Evolutionary conservation across 805 yeast species (phyloP).

Genomic region (Saccharomycopsis olivae): DNA sequence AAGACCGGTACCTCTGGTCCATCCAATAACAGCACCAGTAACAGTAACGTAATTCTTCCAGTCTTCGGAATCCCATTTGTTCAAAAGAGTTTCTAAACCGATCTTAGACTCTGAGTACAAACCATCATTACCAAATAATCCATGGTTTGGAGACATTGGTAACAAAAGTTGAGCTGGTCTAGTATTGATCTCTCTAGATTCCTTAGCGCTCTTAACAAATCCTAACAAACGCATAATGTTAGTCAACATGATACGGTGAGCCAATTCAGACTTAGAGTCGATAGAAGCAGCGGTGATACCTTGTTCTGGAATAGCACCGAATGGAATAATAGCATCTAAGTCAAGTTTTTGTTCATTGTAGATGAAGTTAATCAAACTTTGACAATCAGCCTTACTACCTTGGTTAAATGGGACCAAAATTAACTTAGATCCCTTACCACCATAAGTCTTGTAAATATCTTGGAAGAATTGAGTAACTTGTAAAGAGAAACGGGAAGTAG

Average conservation of each 20-base stretch:
- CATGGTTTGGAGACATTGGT: slow-evolving; percentile 98
- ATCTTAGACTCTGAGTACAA: slow-evolving; percentile 95
- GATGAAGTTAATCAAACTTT: slow-evolving; percentile 73
- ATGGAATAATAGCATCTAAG: slow-evolving; percentile 90
- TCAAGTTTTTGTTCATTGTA: slow-evolving; percentile 78
- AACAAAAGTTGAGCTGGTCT: slow-evolving; percentile 97
- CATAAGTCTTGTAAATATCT: slow-evolving; percentile 81
- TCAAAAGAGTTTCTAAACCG: slow-evolving; percentile 89
- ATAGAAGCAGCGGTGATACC: slow-evolving; percentile 91
- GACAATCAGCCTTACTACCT: slow-evolving; percentile 91
- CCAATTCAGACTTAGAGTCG: slow-evolving; percentile 92
- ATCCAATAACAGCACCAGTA: slow-evolving; percentile 98
- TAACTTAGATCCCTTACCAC: slow-evolving; percentile 85
- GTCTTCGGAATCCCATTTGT: slow-evolving; percentile 97
- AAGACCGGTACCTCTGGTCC: slow-evolving; percentile 99
- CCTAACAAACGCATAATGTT: slow-evolving; percentile 90
- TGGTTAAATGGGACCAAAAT: slow-evolving; percentile 98
- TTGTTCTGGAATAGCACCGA: slow-evolving; percentile 98
- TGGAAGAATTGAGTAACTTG: slow-evolving; percentile 94
- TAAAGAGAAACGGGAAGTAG: slow-evolving; percentile 92
- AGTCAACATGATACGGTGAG: slow-evolving; percentile 97
- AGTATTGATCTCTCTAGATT: slow-evolving; percentile 66
- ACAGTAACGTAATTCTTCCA: slow-evolving; percentile 92
- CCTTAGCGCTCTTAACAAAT: slow-evolving; percentile 75
- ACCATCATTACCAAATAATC: slow-evolving; percentile 98